phyloP scores from a whole-genome alignment of 1,284 basidiomycete species.

The Cystobasidiaceae sp. region DNA sequence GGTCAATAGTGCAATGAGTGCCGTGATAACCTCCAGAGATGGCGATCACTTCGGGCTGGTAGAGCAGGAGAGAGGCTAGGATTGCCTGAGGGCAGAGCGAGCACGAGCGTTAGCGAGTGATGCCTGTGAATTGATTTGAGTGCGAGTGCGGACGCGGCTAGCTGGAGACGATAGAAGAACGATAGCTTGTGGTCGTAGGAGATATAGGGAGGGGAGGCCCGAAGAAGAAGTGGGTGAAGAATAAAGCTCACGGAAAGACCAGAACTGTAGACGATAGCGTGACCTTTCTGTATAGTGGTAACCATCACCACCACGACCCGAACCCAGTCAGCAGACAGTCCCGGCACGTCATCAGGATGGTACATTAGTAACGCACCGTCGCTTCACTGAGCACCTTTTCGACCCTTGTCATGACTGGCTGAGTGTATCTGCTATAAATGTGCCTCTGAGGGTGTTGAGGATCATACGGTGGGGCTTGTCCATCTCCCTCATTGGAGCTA shows the following conservation, averaged over 20 bases:
- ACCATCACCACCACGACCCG: neutral
- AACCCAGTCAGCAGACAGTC: neutral
- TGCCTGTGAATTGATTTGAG: neutral
- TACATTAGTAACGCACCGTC: neutral
- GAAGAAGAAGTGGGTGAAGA: too few relatives aligned
- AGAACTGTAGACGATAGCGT: conserved; percentile 14
- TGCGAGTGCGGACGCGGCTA: neutral
- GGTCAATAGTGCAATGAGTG: conserved; percentile 61
- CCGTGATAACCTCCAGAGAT: conserved; percentile 78
- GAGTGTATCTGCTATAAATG: conserved; percentile 31
- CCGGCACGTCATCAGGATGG: too few relatives aligned
- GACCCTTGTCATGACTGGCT: conserved; percentile 21
- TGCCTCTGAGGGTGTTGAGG: conserved; percentile 20
- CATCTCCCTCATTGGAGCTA: too few relatives aligned
- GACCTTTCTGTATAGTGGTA: conserved; percentile 8
- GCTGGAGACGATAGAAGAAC: too few relatives aligned
- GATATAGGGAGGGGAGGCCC: too few relatives aligned
- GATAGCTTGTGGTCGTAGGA: too few relatives aligned
- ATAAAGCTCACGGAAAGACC: conserved; percentile 9
- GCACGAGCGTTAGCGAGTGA: too few relatives aligned
- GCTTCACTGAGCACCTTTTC: conserved; percentile 27
- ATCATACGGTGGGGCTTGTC: neutral
- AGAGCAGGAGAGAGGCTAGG: conserved; percentile 57
- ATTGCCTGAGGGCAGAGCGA: conserved; percentile 34
- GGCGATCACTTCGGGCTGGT: conserved; percentile 70